phyloP scores from a whole-genome alignment of 306 rosid genomes.

The Acacia acuminata region DNA sequence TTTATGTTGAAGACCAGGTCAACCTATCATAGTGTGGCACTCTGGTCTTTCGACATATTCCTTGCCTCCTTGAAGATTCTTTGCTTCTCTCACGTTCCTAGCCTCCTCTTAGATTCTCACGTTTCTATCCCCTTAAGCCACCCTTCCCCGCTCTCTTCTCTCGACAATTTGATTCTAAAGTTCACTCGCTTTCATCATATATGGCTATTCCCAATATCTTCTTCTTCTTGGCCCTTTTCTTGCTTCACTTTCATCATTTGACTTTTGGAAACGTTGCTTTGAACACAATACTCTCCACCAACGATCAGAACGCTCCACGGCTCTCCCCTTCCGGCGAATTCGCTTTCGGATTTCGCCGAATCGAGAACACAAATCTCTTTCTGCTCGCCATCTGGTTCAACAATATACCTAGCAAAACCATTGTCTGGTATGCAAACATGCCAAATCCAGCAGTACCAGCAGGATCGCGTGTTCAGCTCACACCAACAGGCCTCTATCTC shows the following conservation, averaged over 20 bases:
- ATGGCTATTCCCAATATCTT: slow-evolving; percentile 20
- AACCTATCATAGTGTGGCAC: neutral
- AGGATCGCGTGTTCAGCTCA: slow-evolving; percentile 41
- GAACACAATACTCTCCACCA: slow-evolving; percentile 25
- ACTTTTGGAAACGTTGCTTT: slow-evolving; percentile 1
- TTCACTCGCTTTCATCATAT: neutral
- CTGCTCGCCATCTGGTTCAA: slow-evolving; percentile 55
- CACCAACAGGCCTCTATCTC: slow-evolving; percentile 32
- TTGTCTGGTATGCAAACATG: slow-evolving; percentile 46
- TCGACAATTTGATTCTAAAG: neutral
- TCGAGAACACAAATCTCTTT: slow-evolving; percentile 15
- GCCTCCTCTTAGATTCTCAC: no score
- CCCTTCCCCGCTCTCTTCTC: neutral
- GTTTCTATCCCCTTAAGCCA: neutral
- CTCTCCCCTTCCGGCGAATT: slow-evolving; percentile 43
- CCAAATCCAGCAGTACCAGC: slow-evolving; percentile 25
- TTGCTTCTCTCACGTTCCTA: neutral
- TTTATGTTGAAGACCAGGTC: neutral
- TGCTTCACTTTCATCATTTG: neutral
- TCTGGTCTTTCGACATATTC: neutral
- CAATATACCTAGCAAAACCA: slow-evolving; percentile 39
- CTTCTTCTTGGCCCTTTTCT: neutral
- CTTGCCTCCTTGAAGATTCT: neutral
- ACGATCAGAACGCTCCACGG: slow-evolving; percentile 19
- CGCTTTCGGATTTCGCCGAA: slow-evolving; percentile 52